Percentiles rank a stretch among this genome's conserved stretches.
phyloP scores from a whole-genome alignment of 192 early-diverging fungal genomes.

The Mortierella claussenii region DNA sequence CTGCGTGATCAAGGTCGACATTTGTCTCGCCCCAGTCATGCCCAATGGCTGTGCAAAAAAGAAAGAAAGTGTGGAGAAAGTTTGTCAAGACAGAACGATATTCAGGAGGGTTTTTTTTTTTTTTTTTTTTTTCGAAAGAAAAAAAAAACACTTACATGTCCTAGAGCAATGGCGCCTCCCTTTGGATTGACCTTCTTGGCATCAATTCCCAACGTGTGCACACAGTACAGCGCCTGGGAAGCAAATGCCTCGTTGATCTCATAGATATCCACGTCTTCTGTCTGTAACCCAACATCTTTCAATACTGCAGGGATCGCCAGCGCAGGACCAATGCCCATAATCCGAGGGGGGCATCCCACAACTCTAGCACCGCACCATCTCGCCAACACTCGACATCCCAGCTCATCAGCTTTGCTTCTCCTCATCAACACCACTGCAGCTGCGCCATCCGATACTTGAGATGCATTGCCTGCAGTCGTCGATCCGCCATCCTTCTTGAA shows the following conservation, averaged over 20 bases:
- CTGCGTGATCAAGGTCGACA: constrained; percentile 91
- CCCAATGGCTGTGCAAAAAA: constrained; percentile 66
- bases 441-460: constrained; percentile 96
- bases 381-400: constrained; percentile 83
- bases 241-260: constrained; percentile 98
- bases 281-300: constrained; percentile 76
- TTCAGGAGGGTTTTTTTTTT: too few relatives aligned
- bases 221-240: constrained; percentile 91
- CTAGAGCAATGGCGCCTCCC: constrained; percentile 97
- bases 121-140: too few relatives aligned
- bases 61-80: too few relatives aligned
- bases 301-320: constrained; percentile 89
- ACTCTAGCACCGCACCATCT: constrained; percentile 86
- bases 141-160: constrained; percentile 66
- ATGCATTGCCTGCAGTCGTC: constrained; percentile 94
- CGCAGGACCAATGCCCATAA: constrained; percentile 98
- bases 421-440: constrained; percentile 94
- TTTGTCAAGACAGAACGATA: too few relatives aligned
- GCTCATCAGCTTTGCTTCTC: constrained; percentile 85
- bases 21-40: constrained; percentile 92
- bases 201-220: constrained; percentile 83
- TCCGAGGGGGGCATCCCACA: constrained; percentile 90
- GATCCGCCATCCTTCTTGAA: constrained; percentile 86
- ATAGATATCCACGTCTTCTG: constrained; percentile 84
- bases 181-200: constrained; percentile 95